Evolutionary conservation across 2,329 filamentous ascomycete species (phyloP), one percentile per base, ranked within the genome.

Genomic region (Talaromyces albobiverticillius): DNA sequence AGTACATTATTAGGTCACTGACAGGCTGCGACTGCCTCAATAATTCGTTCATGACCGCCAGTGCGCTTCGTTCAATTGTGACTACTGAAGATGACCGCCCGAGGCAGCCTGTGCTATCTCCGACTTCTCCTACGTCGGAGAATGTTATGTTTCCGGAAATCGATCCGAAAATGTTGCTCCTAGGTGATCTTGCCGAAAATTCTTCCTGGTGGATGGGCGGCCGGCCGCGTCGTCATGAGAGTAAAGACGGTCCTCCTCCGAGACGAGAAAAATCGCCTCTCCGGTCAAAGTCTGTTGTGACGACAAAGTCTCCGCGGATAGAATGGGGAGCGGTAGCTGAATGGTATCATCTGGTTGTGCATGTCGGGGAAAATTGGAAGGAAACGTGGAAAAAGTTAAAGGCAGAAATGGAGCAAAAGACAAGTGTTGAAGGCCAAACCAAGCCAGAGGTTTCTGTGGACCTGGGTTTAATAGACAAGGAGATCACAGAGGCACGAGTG

Each of bases 181-280:
- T 92, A 2, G 89, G 88, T 2, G 83, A 92, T 62, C 79, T 92
- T 60, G 87, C 86, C 1, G 89, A 94, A 66, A 94, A 94, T 64
- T 89, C 88, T 2, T 82, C 82, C 7, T 93, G 88, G 89, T 93
- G 89, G 88, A 85, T 86, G 45, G 88, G 86, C 1, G 79, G 79
- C 46, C 76, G 81, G 63, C 62, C 64, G 61, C 58, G 71, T 66
- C 61, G 66, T 60, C 61, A 67, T 52, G 64, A 65, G 14, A 61
- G 63, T 10, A 61, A 62, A 46, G 64, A 66, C 42, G 49, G 23
- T 11, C 13, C 25, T 34, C 14, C 49, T 62, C 6, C 54, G 69
- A 51, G 70, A 20, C 71, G 71, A 59, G 70, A 72, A 25, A 67
- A 66, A 41, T 61, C 58, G 13, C 55, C 64, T 7, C 62, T 64